Evolutionary conservation across 257 asterid species (phyloP).

Genomic region (Capsicum pubescens): DNA sequence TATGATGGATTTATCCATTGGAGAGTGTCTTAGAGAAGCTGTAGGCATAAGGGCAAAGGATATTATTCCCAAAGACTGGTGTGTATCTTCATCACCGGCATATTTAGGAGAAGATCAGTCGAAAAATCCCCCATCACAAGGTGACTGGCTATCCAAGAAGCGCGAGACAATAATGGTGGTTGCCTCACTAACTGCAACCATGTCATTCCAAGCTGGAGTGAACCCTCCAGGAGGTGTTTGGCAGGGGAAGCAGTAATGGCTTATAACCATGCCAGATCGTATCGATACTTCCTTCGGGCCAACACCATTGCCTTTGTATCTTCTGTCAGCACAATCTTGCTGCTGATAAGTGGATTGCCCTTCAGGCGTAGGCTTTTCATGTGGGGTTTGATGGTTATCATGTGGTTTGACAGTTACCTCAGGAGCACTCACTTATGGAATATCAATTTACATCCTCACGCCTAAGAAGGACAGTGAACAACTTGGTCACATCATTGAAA

Average conservation of each 20-base stretch:
- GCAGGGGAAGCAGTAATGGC: conserved; percentile 61
- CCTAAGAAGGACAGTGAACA: conserved; percentile 38
- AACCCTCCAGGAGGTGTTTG: conserved; percentile 40
- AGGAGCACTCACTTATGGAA: conserved; percentile 47
- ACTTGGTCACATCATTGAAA: conserved; percentile 34
- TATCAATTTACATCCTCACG: conserved; percentile 41
- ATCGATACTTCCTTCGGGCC: conserved; percentile 37
- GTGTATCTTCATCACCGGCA: not conserved
- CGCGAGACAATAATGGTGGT: conserved; percentile 50
- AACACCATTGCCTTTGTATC: conserved; percentile 59
- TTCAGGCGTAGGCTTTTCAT: conserved; percentile 41
- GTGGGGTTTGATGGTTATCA: conserved; percentile 62
- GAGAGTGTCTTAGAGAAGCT: conserved; percentile 38
- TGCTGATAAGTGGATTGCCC: conserved; percentile 63
- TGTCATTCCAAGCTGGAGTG: conserved; percentile 52
- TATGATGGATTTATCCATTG: conserved; percentile 37
- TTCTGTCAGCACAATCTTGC: conserved; percentile 58
- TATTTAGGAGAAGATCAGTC: not conserved
- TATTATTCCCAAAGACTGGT: not conserved
- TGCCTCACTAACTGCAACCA: conserved; percentile 51
- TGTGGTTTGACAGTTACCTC: conserved; percentile 58
- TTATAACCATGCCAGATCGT: conserved; percentile 34
- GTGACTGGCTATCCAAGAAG: conserved; percentile 45
- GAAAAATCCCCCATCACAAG: not conserved
- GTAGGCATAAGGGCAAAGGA: conserved; percentile 32